phyloP scores from a whole-genome alignment of 495 filamentous ascomycete genomes.

The Amniculicola lignicola region DNA sequence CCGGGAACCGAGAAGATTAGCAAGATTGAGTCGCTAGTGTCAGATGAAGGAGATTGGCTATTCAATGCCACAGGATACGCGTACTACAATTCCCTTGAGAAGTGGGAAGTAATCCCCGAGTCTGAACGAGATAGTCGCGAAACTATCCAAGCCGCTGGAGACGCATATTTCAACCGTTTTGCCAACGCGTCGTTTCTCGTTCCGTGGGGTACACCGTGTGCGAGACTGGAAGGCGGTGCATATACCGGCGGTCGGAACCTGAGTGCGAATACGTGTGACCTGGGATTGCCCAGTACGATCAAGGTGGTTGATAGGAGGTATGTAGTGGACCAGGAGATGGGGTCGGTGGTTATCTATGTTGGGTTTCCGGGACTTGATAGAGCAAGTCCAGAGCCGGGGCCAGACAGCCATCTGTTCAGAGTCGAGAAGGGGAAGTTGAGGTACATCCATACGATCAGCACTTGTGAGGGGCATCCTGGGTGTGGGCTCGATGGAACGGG shows the following conservation, averaged over 20 bases:
- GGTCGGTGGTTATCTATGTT: constrained; percentile 44
- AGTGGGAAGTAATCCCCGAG: constrained; percentile 21
- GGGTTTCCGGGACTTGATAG: constrained; percentile 28
- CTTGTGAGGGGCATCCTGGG: constrained; percentile 21
- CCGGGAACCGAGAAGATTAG: constrained; percentile 20
- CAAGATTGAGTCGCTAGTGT: constrained; percentile 20
- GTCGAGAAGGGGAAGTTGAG: constrained; percentile 23
- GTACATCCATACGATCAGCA: constrained; percentile 26
- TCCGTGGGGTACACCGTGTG: constrained; percentile 49
- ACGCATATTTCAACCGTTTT: constrained; percentile 39
- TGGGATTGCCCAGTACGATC: constrained; percentile 41
- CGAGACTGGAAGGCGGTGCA: constrained; percentile 48
- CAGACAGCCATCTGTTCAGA: constrained; percentile 27
- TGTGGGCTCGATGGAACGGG: constrained; percentile 25
- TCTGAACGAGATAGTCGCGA: constrained; percentile 5
- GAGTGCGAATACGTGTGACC: constrained; percentile 43
- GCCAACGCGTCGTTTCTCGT: constrained; percentile 44
- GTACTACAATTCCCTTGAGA: constrained; percentile 23
- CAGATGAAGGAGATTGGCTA: constrained; percentile 25
- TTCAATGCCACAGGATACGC: constrained; percentile 32
- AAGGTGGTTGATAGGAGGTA: constrained; percentile 42
- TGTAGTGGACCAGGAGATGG: constrained; percentile 48
- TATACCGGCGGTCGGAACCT: constrained; percentile 40
- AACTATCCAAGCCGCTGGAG: constrained; percentile 25
- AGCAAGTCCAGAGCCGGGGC: constrained; percentile 6